phyloP scores from a whole-genome alignment of 192 early-diverging fungal genomes.

The Gonapodya sp. region DNA sequence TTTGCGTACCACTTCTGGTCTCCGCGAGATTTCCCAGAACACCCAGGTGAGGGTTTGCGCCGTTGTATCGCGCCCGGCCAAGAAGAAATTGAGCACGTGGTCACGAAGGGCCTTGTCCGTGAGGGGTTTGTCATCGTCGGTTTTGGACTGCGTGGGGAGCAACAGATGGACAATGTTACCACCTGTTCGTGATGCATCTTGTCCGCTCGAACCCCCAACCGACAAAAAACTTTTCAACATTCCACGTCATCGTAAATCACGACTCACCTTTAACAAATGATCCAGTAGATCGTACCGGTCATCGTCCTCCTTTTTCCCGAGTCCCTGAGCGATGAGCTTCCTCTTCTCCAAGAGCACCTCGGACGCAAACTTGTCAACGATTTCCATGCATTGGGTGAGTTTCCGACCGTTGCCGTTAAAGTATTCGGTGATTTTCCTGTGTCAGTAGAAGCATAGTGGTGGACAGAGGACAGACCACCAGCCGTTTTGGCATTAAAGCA shows the following conservation, averaged over 20 bases:
- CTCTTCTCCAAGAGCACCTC: slow-evolving; percentile 2
- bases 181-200: no score
- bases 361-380: background rate
- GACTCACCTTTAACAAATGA: slow-evolving; percentile 20
- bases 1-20: slow-evolving; percentile 25
- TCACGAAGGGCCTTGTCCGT: slow-evolving; percentile 32
- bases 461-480: no score
- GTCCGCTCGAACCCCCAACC: no score
- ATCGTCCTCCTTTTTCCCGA: background rate
- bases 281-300: slow-evolving; percentile 5
- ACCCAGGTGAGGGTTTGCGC: slow-evolving; percentile 54
- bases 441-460: background rate
- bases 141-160: slow-evolving; percentile 21
- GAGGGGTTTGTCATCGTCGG: slow-evolving; percentile 27
- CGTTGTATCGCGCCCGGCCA: slow-evolving; percentile 44
- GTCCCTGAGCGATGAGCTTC: background rate
- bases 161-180: background rate
- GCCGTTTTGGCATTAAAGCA: no score
- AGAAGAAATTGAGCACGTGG: slow-evolving; percentile 32
- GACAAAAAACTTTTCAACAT: no score
- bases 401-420: background rate
- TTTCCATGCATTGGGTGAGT: background rate
- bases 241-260: background rate
- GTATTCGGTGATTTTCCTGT: background rate
- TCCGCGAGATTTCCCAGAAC: slow-evolving; percentile 29